Evolutionary conservation across 495 filamentous ascomycete genomes (phyloP), one percentile per base, ranked within the genome.

Genomic region (Stereocaulon alpinum): DNA sequence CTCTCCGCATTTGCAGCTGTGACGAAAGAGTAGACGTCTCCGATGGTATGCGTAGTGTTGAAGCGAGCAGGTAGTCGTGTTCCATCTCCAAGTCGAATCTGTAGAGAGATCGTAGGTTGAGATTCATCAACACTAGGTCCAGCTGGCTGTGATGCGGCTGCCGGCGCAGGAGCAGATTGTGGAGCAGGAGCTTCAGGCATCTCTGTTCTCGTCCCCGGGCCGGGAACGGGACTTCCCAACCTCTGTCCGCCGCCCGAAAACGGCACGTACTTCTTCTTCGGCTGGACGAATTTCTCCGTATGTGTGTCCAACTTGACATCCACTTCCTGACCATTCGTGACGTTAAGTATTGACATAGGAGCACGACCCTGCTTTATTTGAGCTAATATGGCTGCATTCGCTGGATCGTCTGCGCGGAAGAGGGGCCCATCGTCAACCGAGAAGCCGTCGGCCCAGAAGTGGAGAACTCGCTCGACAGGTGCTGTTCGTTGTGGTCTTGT

Each of bases 361-460:
- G 93, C 93, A 32, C 88, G 83, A 27, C 94, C 94, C 41, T 82
- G 78, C 55, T 90, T 83, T 67, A 98, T 98, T 72, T 89, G 85
- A 32, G 86, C 78, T 22, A 98, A 75, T 56, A 90, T 88, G 29
- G 82, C 82, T 20, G 84, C 82, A 66, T 96, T 95, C 6, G 81
- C 81, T 17, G 93, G 90, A 69, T 97, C 91, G 64, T 95, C 88
- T 57, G 89, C 91, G 37, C 87, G 82, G 66, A 83, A 90, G 10
- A 98, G 82, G n/a, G 86, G 83, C 20, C 93, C 93, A 66, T 97
- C 91, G 63, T 96, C 94, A 40, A 98, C 84, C 48, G 89, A 95
- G 67, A 97, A 96, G 3, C 93, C 93, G 71, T 98, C 87, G 15
- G 79, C 75, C 93, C 93, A 98, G 61, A 98, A 85, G 65, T 96